These are phyloP conservation scores for Neurospora sp. DNA, from an alignment of 495 filamentous ascomycete genomes.

Conservation along the genomic window DNA sequence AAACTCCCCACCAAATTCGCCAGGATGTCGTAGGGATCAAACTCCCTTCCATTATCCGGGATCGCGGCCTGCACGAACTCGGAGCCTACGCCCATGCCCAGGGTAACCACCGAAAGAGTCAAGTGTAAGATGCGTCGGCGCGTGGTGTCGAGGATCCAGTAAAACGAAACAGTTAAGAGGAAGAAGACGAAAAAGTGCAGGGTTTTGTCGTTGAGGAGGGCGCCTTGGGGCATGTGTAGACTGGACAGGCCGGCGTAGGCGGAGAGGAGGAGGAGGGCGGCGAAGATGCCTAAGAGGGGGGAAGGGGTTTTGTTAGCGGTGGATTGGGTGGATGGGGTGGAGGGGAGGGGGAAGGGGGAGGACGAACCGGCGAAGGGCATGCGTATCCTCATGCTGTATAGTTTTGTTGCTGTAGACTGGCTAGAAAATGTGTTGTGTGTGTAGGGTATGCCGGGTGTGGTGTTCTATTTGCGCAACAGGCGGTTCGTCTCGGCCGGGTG, in stretches of 20 bases:
- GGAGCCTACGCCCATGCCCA: constrained; percentile 65
- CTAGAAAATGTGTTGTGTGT: not conserved
- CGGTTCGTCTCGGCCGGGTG: not conserved
- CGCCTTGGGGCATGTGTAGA: constrained; percentile 39
- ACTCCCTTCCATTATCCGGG: constrained; percentile 61
- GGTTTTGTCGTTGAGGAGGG: constrained; percentile 69
- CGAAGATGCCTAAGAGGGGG: constrained; percentile 53
- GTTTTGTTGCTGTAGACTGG: not conserved
- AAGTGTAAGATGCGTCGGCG: constrained; percentile 75
- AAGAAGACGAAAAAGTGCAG: constrained; percentile 88
- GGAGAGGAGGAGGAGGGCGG: constrained; percentile 62
- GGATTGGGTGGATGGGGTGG: not conserved
- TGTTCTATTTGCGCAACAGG: not conserved
- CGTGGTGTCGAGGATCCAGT: constrained; percentile 91
- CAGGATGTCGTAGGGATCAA: constrained; percentile 76
- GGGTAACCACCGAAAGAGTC: constrained; percentile 71
- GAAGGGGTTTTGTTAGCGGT: not conserved
- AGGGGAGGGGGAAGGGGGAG: not conserved
- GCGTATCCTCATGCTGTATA: constrained; percentile 53
- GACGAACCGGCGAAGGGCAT: constrained; percentile 60
- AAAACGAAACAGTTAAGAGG: constrained; percentile 75
- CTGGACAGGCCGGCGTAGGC: constrained; percentile 66
- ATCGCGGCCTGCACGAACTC: constrained; percentile 75
- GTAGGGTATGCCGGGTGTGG: not conserved
- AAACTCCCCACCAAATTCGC: constrained; percentile 80